A percentile compares a stretch with the other conserved stretches of the same genome.
Evolutionary conservation across 2,329 filamentous ascomycete genomes (phyloP).

Genomic region (Botrytis medusae): DNA sequence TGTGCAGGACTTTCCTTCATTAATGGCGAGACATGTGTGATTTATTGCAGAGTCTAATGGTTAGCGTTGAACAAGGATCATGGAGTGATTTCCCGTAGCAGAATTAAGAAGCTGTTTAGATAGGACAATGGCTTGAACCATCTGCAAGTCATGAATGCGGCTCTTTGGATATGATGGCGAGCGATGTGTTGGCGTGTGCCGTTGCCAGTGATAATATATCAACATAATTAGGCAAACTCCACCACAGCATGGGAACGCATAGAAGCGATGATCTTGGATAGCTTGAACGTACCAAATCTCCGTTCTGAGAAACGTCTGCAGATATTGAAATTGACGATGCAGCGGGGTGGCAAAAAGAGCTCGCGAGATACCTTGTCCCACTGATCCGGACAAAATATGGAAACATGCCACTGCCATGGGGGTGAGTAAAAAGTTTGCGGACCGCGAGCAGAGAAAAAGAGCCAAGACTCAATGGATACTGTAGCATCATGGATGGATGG

Average conservation of each 20-base stretch:
- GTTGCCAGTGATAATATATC: conserved; percentile 75
- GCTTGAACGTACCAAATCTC: conserved; percentile 38
- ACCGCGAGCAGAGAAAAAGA: conserved; percentile 15
- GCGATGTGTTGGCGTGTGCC: conserved; percentile 89
- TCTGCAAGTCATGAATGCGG: conserved; percentile 53
- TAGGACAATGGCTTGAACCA: conserved; percentile 43
- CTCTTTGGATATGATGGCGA: conserved; percentile 56
- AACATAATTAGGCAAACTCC: conserved; percentile 61
- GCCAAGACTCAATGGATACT: conserved; percentile 17
- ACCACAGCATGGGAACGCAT: conserved; percentile 50
- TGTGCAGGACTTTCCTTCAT: conserved; percentile 46
- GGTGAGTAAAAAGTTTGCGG: conserved; percentile 15
- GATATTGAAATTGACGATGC: conserved; percentile 37
- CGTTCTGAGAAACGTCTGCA: conserved; percentile 38
- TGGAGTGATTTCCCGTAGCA: conserved; percentile 36
- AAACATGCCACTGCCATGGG: conserved; percentile 3
- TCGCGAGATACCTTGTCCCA: conserved; percentile 27
- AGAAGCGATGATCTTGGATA: conserved; percentile 40
- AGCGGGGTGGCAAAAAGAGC: conserved; percentile 39
- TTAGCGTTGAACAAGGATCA: conserved; percentile 40
- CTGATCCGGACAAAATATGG: conserved; percentile 19
- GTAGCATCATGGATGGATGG: conserved; percentile 5
- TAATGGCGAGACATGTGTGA: conserved; percentile 61
- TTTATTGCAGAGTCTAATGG: conserved; percentile 54
- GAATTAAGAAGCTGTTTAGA: conserved; percentile 40